phyloP scores from a whole-genome alignment of 1,284 basidiomycete genomes.

The Sporisorium scitamineum region DNA sequence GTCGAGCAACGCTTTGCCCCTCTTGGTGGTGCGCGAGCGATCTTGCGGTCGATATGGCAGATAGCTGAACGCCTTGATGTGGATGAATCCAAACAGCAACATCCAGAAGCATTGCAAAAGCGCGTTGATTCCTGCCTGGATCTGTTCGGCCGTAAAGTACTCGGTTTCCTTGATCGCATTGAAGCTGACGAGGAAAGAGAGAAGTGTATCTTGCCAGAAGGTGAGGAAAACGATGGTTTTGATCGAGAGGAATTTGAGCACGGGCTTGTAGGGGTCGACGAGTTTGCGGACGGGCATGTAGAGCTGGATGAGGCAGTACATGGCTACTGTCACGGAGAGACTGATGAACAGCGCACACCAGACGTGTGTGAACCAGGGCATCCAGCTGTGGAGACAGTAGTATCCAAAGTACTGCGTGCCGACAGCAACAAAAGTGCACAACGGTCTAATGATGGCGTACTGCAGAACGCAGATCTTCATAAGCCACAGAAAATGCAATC shows the following conservation, averaged over 20 bases:
- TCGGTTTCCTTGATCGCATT: conserved; percentile 75
- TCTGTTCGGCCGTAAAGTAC: conserved; percentile 78
- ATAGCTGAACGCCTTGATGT: conserved; percentile 81
- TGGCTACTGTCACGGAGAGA: conserved; percentile 80
- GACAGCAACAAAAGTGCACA: conserved; percentile 77
- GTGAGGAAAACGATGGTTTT: conserved; percentile 83
- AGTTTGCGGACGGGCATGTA: conserved; percentile 76
- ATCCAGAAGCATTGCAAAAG: conserved; percentile 81
- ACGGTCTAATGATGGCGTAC: conserved; percentile 79
- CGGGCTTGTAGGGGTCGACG: conserved; percentile 76
- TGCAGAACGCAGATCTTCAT: conserved; percentile 85
- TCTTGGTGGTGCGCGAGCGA: conserved; percentile 32
- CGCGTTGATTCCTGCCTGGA: conserved; percentile 80
- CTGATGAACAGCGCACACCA: conserved; percentile 76
- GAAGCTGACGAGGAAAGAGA: conserved; percentile 76
- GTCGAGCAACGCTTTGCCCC: conserved; percentile 47
- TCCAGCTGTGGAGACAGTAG: conserved; percentile 81
- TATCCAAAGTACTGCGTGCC: conserved; percentile 77
- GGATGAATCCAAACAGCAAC: conserved; percentile 75
- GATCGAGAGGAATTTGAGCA: conserved; percentile 77
- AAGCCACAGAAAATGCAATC: conserved; percentile 78
- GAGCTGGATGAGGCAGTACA: conserved; percentile 82
- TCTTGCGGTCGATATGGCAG: conserved; percentile 73
- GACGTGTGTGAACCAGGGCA: conserved; percentile 77
- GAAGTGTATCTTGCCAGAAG: conserved; percentile 80